phyloP scores from a whole-genome alignment of 257 asterid species.

The Leptodermis oblonga region DNA sequence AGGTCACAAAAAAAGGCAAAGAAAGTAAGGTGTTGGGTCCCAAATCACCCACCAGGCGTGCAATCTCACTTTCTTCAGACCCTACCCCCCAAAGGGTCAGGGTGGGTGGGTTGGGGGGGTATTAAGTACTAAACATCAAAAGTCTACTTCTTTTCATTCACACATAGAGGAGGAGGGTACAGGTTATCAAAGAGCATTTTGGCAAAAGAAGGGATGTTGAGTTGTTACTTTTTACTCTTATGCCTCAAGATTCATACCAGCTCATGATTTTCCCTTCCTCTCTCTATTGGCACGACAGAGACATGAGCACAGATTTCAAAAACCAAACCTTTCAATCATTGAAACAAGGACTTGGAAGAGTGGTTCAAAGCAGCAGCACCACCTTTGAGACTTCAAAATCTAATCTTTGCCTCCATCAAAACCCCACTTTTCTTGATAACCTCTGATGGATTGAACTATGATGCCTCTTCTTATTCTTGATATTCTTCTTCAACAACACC shows the following conservation, averaged over 20 bases:
- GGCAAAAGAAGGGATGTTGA: slow-evolving; percentile 9
- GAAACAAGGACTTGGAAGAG: slow-evolving; percentile 18
- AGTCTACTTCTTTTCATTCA: slow-evolving; percentile 24
- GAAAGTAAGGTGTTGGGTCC: slow-evolving; percentile 38
- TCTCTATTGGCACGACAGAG: slow-evolving; percentile 20
- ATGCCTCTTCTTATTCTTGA: slow-evolving; percentile 20
- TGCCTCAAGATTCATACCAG: slow-evolving; percentile 24
- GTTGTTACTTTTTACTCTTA: slow-evolving; percentile 20
- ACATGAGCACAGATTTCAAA: slow-evolving; percentile 19
- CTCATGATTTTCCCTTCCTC: slow-evolving; percentile 25
- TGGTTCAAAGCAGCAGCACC: slow-evolving; percentile 6
- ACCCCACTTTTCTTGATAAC: slow-evolving; percentile 11
- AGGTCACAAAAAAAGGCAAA: slow-evolving; percentile 16
- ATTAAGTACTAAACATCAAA: too few species aligned
- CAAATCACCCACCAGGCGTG: slow-evolving; percentile 32
- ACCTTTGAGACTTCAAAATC: slow-evolving; percentile 7
- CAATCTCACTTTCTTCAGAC: slow-evolving; percentile 25
- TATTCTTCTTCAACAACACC: background rate
- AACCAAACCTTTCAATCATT: slow-evolving; percentile 25
- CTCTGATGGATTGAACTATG: slow-evolving; percentile 3
- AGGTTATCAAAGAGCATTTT: slow-evolving; percentile 9
- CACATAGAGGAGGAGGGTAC: too few species aligned
- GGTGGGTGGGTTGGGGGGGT: too few species aligned
- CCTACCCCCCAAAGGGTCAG: slow-evolving; percentile 23
- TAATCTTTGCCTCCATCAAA: slow-evolving; percentile 9